A percentile compares a stretch with the other conserved stretches of the same genome.
Evolutionary conservation across 2,329 filamentous ascomycete genomes (phyloP).

Genomic region (Alternaria triticina): DNA sequence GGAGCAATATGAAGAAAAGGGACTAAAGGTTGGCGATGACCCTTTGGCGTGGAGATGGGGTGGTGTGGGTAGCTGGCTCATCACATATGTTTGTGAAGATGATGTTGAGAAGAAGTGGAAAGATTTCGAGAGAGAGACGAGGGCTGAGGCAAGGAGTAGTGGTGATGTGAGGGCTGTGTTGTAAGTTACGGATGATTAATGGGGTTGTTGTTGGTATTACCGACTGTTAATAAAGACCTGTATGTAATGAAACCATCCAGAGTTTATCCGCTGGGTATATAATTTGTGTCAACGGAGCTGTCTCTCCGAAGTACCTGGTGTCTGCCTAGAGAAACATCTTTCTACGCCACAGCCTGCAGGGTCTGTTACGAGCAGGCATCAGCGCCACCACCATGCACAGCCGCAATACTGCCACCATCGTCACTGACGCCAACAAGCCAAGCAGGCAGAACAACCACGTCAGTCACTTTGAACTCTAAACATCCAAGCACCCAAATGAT

Average conservation of each 20-base stretch:
- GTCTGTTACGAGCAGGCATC: not conserved
- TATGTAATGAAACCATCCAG: not conserved
- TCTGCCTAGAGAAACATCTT: not conserved
- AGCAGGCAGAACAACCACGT: not conserved
- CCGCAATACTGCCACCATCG: not conserved
- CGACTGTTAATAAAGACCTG: not conserved
- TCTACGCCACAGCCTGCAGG: not conserved
- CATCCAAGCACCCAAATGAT: not conserved
- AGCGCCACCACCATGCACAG: not conserved
- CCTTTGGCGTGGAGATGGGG: slow-evolving; percentile 48
- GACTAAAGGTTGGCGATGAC: slow-evolving; percentile 35
- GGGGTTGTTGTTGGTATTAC: not conserved
- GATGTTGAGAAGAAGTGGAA: slow-evolving; percentile 41
- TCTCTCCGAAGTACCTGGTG: not conserved
- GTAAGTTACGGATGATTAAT: slow-evolving; percentile 5
- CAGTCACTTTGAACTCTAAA: not conserved
- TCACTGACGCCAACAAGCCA: not conserved
- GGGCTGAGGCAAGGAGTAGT: not conserved
- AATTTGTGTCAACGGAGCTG: not conserved
- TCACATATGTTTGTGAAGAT: slow-evolving; percentile 44
- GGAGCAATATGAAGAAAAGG: slow-evolving; percentile 24
- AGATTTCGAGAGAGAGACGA: slow-evolving; percentile 24
- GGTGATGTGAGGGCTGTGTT: slow-evolving; percentile 27
- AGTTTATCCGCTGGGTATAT: not conserved
- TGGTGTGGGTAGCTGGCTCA: slow-evolving; percentile 44